phyloP scores from a whole-genome alignment of 495 filamentous ascomycete species.

The Cairneyella variabilis region DNA sequence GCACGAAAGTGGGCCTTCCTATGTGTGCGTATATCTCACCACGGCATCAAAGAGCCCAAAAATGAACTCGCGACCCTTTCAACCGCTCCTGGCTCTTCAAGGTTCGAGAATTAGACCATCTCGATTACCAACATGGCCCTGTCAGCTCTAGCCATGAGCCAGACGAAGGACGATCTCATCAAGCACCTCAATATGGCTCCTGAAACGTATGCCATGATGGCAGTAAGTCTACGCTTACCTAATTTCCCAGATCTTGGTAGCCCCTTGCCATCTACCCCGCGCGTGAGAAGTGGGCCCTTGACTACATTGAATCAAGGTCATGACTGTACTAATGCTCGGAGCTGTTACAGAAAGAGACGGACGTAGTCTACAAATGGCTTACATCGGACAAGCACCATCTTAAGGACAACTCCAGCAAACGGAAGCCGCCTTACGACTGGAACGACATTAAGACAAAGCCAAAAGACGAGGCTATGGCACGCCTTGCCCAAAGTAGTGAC shows the following conservation, averaged over 20 bases:
- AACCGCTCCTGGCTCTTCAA: no score
- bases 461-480: slow-evolving; percentile 26
- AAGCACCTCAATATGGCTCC: slow-evolving; percentile 19
- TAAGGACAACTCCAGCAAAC: slow-evolving; percentile 25
- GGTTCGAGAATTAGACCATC: no score
- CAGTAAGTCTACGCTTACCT: slow-evolving; percentile 22
- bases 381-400: slow-evolving; percentile 23
- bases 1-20: neutral
- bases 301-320: no score
- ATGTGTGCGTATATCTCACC: neutral
- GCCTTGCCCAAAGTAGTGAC: slow-evolving; percentile 17
- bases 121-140: slow-evolving; percentile 12
- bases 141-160: slow-evolving; percentile 26
- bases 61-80: neutral
- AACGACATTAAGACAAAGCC: slow-evolving; percentile 24
- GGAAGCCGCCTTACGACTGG: slow-evolving; percentile 27
- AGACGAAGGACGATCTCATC: slow-evolving; percentile 26
- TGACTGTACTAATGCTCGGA: neutral
- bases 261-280: neutral
- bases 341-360: slow-evolving; percentile 23
- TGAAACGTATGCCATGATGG: slow-evolving; percentile 25
- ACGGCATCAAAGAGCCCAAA: neutral
- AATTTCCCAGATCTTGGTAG: neutral
- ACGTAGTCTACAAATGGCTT: slow-evolving; percentile 25
- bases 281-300: no score